Evolutionary conservation across 257 asterid genomes (phyloP).

Genomic region (Gardenia jasminoides): DNA sequence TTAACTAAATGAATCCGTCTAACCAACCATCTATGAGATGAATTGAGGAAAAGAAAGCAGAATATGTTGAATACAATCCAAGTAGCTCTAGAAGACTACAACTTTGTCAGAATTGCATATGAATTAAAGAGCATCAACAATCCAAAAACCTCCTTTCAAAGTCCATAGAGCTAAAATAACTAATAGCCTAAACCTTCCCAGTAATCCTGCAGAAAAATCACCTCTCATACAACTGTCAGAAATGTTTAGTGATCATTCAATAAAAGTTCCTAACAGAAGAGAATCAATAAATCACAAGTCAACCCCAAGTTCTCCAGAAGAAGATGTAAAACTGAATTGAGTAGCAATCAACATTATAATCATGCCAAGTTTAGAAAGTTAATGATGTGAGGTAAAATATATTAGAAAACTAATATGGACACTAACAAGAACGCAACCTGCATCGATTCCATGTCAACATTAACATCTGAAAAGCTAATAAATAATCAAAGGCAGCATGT

Average conservation of each 20-base stretch:
- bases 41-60: not conserved
- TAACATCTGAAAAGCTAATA: not conserved
- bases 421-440: not conserved
- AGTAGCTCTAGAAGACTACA: not conserved
- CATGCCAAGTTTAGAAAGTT: not conserved
- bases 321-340: not conserved
- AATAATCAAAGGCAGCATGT: not conserved
- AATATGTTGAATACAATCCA: not conserved
- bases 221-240: not conserved
- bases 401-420: not conserved
- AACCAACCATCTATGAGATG: not conserved
- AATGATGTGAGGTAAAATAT: not conserved
- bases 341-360: not conserved
- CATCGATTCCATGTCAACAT: not conserved
- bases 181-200: slow-evolving; percentile 1
- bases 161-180: not conserved
- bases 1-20: not conserved
- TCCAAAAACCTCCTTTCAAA: not conserved
- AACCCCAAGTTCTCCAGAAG: not conserved
- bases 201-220: not conserved
- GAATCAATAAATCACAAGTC: not conserved
- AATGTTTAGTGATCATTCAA: not conserved
- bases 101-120: not conserved
- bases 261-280: not conserved
- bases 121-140: not conserved